A percentile compares a stretch with the other conserved stretches of the same genome.
Conservation (phyloP, 495 filamentous ascomycete species). For the Podospora appendiculata region DNA sequence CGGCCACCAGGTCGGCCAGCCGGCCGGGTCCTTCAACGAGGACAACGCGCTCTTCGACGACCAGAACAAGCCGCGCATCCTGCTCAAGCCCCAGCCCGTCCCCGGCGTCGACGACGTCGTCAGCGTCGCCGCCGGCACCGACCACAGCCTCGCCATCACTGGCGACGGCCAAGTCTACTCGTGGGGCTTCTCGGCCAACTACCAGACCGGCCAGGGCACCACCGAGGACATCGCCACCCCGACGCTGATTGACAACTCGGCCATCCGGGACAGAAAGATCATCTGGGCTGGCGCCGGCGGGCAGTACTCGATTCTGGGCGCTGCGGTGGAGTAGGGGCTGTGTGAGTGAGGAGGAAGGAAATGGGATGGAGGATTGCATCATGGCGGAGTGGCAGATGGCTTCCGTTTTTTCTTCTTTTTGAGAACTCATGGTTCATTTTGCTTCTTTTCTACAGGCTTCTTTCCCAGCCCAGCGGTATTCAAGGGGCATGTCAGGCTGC, state of each 20-base stretch:
- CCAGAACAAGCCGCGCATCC: constrained; percentile 46
- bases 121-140: constrained; percentile 43
- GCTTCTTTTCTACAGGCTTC: no score
- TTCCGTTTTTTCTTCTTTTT: no score
- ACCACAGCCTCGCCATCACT: constrained; percentile 55
- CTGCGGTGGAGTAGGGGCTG: constrained; percentile 7
- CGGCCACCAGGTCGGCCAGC: constrained; percentile 53
- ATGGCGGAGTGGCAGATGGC: no score
- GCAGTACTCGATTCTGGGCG: constrained; percentile 56
- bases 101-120: constrained; percentile 18
- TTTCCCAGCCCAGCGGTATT: no score
- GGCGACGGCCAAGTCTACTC: constrained; percentile 53
- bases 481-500: no score
- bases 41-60: constrained; percentile 54
- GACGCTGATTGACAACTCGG: constrained; percentile 54
- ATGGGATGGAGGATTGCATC: no score
- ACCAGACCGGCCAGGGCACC: constrained; percentile 59
- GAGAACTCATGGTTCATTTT: no score
- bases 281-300: constrained; percentile 54
- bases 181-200: constrained; percentile 63
- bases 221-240: constrained; percentile 51
- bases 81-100: constrained; percentile 40
- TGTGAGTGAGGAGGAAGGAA: no score
- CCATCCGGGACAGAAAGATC: constrained; percentile 50
- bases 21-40: constrained; percentile 34